These are phyloP conservation scores for Podospora pseudocomata DNA, from an alignment of 495 filamentous ascomycete species.

Conservation along the genomic window DNA sequence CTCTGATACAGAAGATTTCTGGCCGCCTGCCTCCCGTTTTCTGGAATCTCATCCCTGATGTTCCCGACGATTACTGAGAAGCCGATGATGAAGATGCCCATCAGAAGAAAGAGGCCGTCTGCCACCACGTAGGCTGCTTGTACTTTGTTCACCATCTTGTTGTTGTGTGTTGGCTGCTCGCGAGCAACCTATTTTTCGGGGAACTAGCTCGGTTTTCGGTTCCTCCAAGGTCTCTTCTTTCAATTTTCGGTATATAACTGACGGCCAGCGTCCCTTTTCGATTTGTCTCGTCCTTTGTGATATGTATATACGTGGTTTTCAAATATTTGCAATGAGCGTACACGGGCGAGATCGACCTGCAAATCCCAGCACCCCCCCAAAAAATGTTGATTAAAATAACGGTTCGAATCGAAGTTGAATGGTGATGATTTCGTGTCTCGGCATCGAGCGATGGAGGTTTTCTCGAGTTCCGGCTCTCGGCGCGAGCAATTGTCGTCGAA, in stretches of 20 bases:
- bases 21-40: constrained; percentile 55
- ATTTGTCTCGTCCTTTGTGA: constrained; percentile 1
- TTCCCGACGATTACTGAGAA: constrained; percentile 58
- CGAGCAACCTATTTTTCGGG: constrained; percentile 13
- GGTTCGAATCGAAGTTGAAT: constrained; percentile 18
- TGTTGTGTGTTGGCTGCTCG: constrained; percentile 8
- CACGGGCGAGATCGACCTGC: constrained; percentile 35
- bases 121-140: constrained; percentile 53
- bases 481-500: constrained; percentile 13
- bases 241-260: constrained; percentile 24
- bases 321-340: constrained; percentile 14
- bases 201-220: constrained; percentile 9
- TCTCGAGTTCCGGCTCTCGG: constrained; percentile 5
- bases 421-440: constrained; percentile 12
- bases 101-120: constrained; percentile 59
- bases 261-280: constrained; percentile 48
- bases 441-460: constrained; percentile 12
- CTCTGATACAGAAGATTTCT: constrained; percentile 57
- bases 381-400: constrained; percentile 24
- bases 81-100: constrained; percentile 60
- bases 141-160: constrained; percentile 55
- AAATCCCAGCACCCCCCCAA: constrained; percentile 25
- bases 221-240: constrained; percentile 1
- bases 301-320: not conserved
- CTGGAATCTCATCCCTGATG: constrained; percentile 42